Evolutionary conservation across 2,329 filamentous ascomycete genomes (phyloP).

Genomic region (Zelopaecilomyces penicillatus): DNA sequence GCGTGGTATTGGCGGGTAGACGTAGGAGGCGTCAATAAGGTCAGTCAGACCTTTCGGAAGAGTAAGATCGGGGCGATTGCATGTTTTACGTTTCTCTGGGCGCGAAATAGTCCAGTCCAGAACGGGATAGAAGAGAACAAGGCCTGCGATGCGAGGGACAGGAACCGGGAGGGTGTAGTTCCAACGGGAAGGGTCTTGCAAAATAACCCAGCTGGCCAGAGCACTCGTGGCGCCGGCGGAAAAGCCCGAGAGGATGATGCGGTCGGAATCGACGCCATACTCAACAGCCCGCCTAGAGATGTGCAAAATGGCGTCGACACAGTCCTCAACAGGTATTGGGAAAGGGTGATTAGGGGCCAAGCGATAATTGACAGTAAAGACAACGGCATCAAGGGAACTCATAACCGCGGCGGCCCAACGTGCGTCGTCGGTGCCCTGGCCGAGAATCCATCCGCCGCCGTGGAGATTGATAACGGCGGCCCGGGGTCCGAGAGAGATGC

Average conservation of each 20-base stretch:
- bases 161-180: constrained; percentile 29
- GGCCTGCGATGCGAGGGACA: constrained; percentile 39
- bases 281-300: constrained; percentile 47
- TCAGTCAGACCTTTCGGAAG: constrained; percentile 50
- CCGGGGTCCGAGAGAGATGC: constrained; percentile 25
- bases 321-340: constrained; percentile 57
- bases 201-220: constrained; percentile 37
- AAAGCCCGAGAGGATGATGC: constrained; percentile 54
- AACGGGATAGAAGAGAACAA: constrained; percentile 54
- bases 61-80: constrained; percentile 47
- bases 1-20: constrained; percentile 42
- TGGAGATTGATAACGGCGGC: constrained; percentile 59
- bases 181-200: constrained; percentile 35
- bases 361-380: constrained; percentile 60
- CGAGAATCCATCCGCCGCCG: constrained; percentile 58
- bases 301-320: constrained; percentile 55
- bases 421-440: constrained; percentile 54
- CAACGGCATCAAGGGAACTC: constrained; percentile 44
- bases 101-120: constrained; percentile 53
- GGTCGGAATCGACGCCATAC: constrained; percentile 47
- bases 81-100: constrained; percentile 45
- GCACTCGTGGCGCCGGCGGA: constrained; percentile 53
- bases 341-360: constrained; percentile 57
- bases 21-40: constrained; percentile 55
- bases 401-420: constrained; percentile 49